phyloP scores from a whole-genome alignment of 805 yeast genomes.

The Sugiyamaella lignohabitans region DNA sequence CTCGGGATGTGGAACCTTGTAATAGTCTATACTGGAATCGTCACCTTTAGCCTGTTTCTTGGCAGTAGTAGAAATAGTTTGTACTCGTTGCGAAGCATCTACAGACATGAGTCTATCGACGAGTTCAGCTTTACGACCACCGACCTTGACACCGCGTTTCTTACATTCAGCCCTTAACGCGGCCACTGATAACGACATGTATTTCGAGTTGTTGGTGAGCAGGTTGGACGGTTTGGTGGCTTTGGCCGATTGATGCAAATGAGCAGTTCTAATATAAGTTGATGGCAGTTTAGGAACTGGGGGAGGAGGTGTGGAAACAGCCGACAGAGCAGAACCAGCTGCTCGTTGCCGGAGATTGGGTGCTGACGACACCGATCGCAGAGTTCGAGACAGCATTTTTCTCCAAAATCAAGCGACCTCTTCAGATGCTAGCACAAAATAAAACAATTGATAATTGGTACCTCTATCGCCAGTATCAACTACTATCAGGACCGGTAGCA shows the following conservation, averaged over 20 bases:
- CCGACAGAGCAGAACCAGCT: neutral
- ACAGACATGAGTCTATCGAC: slow-evolving; percentile 32
- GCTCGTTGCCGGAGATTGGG: slow-evolving; percentile 8
- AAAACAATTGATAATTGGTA: too few species aligned
- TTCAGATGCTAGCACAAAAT: too few species aligned
- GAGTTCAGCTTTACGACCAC: slow-evolving; percentile 57
- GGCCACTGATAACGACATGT: slow-evolving; percentile 43
- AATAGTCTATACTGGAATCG: slow-evolving; percentile 33
- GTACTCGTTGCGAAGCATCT: slow-evolving; percentile 11
- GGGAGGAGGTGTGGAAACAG: neutral
- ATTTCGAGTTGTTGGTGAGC: slow-evolving; percentile 25
- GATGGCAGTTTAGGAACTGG: neutral
- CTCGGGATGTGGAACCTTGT: slow-evolving; percentile 25
- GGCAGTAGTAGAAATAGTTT: slow-evolving; percentile 19
- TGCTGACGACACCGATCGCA: slow-evolving; percentile 17
- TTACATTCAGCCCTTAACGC: slow-evolving; percentile 54
- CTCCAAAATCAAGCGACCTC: neutral
- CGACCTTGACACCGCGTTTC: slow-evolving; percentile 50
- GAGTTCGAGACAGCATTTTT: slow-evolving; percentile 16
- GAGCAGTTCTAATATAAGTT: neutral
- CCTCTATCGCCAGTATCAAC: too few species aligned
- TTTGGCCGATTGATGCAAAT: slow-evolving; percentile 22
- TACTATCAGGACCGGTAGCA: too few species aligned
- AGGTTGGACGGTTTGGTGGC: slow-evolving; percentile 30
- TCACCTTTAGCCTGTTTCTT: slow-evolving; percentile 29